A percentile compares a stretch with the other conserved stretches of the same genome.
These are phyloP conservation scores for Diutina siamensis DNA, from an alignment of 1,139 yeast species.

Conservation along the genomic window DNA sequence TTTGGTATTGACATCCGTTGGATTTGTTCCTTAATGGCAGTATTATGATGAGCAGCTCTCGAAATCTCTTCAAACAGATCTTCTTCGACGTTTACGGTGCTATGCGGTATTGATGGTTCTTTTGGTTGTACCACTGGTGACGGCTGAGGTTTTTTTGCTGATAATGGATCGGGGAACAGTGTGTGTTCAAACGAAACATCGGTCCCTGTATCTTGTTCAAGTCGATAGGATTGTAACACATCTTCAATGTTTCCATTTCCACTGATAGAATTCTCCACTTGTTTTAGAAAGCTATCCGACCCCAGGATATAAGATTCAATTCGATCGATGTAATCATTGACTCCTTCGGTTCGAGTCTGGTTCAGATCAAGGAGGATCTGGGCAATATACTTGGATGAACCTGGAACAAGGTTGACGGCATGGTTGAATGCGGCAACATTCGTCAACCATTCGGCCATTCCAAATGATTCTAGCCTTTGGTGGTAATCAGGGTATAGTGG, in stretches of 20 bases:
- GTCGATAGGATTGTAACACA: background rate
- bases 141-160: no score
- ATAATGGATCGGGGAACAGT: no score
- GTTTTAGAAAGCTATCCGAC: background rate
- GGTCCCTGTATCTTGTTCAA: background rate
- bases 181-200: no score
- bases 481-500: no score
- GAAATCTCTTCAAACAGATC: background rate
- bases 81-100: background rate
- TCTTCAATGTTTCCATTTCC: background rate
- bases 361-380: constrained; percentile 1
- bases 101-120: no score
- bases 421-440: background rate
- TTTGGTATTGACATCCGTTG: background rate
- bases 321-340: background rate
- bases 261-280: background rate
- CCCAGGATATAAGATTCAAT: background rate
- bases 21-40: background rate
- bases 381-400: background rate
- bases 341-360: background rate
- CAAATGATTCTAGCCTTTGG: no score
- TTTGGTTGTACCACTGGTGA: no score
- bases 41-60: background rate
- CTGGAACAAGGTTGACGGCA: background rate
- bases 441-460: constrained; percentile 4